Percentiles rank a stretch among this genome's conserved stretches.
These are phyloP conservation scores for Fusarium newnesense DNA, from an alignment of 2,329 filamentous ascomycete species.

Conservation along the genomic window DNA sequence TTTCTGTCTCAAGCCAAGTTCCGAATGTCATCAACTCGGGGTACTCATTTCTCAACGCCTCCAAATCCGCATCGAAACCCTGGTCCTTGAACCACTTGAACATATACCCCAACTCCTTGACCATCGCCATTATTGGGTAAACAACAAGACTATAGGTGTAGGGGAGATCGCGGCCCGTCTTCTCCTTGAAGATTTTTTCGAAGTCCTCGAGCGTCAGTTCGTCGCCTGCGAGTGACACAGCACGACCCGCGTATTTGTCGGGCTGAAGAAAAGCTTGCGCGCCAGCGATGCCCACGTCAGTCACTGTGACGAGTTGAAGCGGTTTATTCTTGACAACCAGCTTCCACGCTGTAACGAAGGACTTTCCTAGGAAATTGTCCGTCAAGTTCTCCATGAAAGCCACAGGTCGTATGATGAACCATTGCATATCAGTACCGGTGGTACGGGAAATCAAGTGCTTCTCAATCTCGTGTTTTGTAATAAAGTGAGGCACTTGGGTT, in stretches of 20 bases:
- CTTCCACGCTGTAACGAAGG: constrained; percentile 49
- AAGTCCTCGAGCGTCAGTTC: constrained; percentile 11
- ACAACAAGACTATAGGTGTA: constrained; percentile 14
- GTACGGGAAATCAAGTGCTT: constrained; percentile 62
- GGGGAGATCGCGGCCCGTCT: constrained; percentile 1
- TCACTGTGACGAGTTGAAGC: constrained; percentile 21
- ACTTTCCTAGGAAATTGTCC: constrained; percentile 44
- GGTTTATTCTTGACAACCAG: constrained; percentile 44
- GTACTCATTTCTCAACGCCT: constrained; percentile 11
- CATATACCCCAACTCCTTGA: constrained; percentile 23
- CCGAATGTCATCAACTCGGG: constrained; percentile 3
- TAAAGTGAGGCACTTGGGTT: constrained; percentile 69
- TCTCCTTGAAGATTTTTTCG: constrained; percentile 1
- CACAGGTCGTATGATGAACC: constrained; percentile 52
- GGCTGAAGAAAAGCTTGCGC: constrained; percentile 11
- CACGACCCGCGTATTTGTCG: constrained; percentile 5
- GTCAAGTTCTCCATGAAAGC: constrained; percentile 55
- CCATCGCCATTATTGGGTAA: constrained; percentile 19
- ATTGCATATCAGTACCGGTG: constrained; percentile 45
- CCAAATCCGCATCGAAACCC: constrained; percentile 12
- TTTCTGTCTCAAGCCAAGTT: constrained; percentile 14
- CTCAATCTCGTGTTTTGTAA: constrained; percentile 69
- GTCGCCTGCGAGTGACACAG: constrained; percentile 11
- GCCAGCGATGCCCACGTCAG: constrained; percentile 4
- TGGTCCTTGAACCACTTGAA: constrained; percentile 25